A percentile compares a stretch with the other conserved stretches of the same genome.
Conservation (phyloP, 1,284 basidiomycete species). For the Ustilago xerochloae region DNA sequence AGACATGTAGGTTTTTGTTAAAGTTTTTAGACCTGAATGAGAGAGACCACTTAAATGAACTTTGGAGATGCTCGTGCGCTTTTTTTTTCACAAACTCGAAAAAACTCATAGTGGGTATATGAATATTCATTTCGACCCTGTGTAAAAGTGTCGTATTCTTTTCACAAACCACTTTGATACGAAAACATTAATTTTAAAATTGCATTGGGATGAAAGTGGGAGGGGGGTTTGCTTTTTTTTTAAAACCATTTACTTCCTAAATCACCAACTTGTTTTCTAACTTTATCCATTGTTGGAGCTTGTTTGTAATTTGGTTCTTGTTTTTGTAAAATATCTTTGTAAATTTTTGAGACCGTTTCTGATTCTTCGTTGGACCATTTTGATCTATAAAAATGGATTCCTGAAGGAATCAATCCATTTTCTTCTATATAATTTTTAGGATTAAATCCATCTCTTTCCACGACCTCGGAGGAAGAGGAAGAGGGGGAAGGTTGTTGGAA, state of each 20-base stretch:
- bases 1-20: too few species aligned
- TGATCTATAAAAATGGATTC: constrained; percentile 84
- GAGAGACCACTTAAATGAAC: too few species aligned
- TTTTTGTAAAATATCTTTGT: constrained; percentile 73
- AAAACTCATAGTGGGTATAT: too few species aligned
- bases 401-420: constrained; percentile 74
- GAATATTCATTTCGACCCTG: too few species aligned
- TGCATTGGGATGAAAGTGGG: background rate
- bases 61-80: too few species aligned
- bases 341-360: constrained; percentile 76
- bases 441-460: constrained; percentile 74
- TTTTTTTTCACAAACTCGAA: too few species aligned
- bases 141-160: too few species aligned
- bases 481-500: constrained; percentile 74
- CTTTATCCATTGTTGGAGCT: constrained; percentile 24
- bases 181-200: too few species aligned
- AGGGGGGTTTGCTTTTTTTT: background rate
- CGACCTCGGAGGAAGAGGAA: constrained; percentile 4
- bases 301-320: constrained; percentile 14
- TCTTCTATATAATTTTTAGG: constrained; percentile 75
- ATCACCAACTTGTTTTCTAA: constrained; percentile 35
- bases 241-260: constrained; percentile 41
- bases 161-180: too few species aligned
- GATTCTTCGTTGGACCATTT: constrained; percentile 74
- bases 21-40: too few species aligned